Evolutionary conservation across 768 basidiomycete species (phyloP), one percentile per base, ranked within the genome.

Genomic region (Multifurca ochricompacta): DNA sequence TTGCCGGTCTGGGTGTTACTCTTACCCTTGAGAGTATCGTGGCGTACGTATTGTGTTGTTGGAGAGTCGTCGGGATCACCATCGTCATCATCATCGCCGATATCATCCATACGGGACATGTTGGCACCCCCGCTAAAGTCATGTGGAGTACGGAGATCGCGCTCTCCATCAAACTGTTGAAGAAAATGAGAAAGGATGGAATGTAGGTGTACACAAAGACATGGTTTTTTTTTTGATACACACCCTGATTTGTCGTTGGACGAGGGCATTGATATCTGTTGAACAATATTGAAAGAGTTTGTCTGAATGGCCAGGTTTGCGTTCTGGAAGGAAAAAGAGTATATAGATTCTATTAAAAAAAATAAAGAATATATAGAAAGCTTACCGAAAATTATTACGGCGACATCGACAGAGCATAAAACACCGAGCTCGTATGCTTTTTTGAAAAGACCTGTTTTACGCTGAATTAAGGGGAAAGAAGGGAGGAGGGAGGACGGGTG

Each of bases 371-470:
- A 19, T 13, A 2, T 19, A 70, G 19, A 46, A 40, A 8, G 65
- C 76, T 51, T 44, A 81, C 83, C 88, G 59, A 91, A 90, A 67
- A 91, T 87, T 67, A 91, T 86, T 67, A 91, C 87, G 4, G 87
- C 86, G 37, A 91, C 87, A 63, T 91, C 88, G 62, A 91, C 89
- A 13, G 86, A 88, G 67, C 89, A 91, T 37, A 91, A 79, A 3
- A 91, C 88, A n/a, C 87, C 88, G 58, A 91, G 84, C 70, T 91
- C 88, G 65, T 90, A 90, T 0, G 89, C 88, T 65, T 91, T 91
- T 70, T 91, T 90, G 82, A 91, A 91, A 59, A 91, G 81, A 4
- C 88, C 89, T 56, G 88, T 88, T 75, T 91, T 90, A 63, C 89
- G 81, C 89, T 91, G 71, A 41, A 48, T 51, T 51, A 62, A 41